These are phyloP conservation scores for Kluyveromyces nonfermentans DNA, from an alignment of 805 yeast genomes.

Conservation along the genomic window DNA sequence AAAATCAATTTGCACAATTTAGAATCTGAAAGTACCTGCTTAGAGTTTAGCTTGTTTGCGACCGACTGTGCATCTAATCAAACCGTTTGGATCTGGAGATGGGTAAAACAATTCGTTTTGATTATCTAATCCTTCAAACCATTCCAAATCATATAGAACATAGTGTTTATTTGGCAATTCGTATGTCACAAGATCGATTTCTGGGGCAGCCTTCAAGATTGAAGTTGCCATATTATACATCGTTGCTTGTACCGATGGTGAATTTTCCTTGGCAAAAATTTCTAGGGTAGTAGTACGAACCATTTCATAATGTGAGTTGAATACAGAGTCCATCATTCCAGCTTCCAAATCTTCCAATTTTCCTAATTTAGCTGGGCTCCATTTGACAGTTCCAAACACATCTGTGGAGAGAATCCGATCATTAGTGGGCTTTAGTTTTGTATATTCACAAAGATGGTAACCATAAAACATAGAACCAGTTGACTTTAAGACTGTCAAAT, in stretches of 20 bases:
- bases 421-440: conserved; percentile 71
- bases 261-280: conserved; percentile 74
- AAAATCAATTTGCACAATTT: too few relatives aligned
- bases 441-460: conserved; percentile 76
- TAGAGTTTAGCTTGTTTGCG: conserved; percentile 55
- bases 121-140: conserved; percentile 72
- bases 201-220: conserved; percentile 50
- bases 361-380: conserved; percentile 41
- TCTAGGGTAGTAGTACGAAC: conserved; percentile 66
- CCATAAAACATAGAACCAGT: conserved; percentile 93
- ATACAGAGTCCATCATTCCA: conserved; percentile 50
- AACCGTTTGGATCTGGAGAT: conserved; percentile 85
- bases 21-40: conserved; percentile 2
- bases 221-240: conserved; percentile 86
- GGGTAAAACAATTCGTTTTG: conserved; percentile 85
- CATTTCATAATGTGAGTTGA: conserved; percentile 52
- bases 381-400: conserved; percentile 65
- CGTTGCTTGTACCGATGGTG: conserved; percentile 94
- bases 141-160: conserved; percentile 66
- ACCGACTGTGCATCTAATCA: conserved; percentile 78
- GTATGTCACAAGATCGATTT: conserved; percentile 58
- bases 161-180: conserved; percentile 88
- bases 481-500: conserved; percentile 75
- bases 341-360: conserved; percentile 40
- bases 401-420: conserved; percentile 88